Base-by-base conservation (phyloP, 108 stramenopile species). In the Skeletonema costatum region DNA sequence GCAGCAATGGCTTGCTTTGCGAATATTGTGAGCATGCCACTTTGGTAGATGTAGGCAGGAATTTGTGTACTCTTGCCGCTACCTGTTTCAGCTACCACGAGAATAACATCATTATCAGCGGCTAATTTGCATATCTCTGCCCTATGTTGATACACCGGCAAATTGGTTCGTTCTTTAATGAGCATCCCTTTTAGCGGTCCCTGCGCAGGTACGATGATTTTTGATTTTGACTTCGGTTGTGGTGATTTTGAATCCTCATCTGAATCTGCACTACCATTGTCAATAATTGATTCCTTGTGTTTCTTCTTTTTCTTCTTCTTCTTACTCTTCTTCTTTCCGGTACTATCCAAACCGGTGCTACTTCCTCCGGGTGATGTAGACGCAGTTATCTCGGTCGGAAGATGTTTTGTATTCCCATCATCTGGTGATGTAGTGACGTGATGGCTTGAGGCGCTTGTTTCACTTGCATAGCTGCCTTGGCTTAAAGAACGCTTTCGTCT, bases 61-160 rank as follows among this genome's bases (percentile, higher is more conserved):
- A 96, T 90, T 70, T 96, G 94, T 9, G 94, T 96, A n/a, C 87
- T 87, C 74, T 93, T 95, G 66, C 91, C 91, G 48, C 77, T 80
- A 14, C 91, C 93, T 48, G 94, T 95, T 72, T 92, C 90, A 13
- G 92, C 90, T 13, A 90, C 82, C 4, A 93, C 85, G 39, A 95
- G 67, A 29, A 91, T 69, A 29, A 92, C 89, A 60, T 90, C 84
- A 56, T 90, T 82, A 3, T 87, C 70, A 5, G 44, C 33, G 7
- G 92, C 66, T 39, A 76, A 60, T 51, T 84, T 33, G 32, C 82
- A 78, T 32, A 95, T 78, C 59, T 91, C 80, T 16, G 68, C 35
- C 48, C 87, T 75, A 64, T 83, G 81, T 68, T 79, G 70, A 78
- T 89, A 92, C 31, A 95, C 93, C 1, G 93, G 93, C 9, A 95